phyloP scores from a whole-genome alignment of 2,329 filamentous ascomycete species.

The Pseudohalonectria lignicola region DNA sequence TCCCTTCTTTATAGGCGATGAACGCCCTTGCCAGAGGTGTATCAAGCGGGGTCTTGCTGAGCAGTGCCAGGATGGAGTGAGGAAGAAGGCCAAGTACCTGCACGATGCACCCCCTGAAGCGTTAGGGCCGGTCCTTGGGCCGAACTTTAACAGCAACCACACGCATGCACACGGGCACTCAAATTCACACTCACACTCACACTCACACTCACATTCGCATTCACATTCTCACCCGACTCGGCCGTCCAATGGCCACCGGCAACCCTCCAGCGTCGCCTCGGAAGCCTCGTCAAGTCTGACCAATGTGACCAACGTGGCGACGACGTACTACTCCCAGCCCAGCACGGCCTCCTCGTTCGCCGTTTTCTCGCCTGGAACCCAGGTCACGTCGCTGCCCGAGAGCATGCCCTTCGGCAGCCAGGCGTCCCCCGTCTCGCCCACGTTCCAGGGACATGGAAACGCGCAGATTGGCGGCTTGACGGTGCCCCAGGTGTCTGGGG shows the following conservation, averaged over 20 bases:
- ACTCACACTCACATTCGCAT: no score
- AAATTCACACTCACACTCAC: no score
- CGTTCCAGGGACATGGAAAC: slow-evolving; percentile 43
- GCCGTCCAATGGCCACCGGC: slow-evolving; percentile 33
- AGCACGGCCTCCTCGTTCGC: slow-evolving; percentile 34
- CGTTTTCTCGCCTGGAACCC: slow-evolving; percentile 37
- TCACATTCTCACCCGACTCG: slow-evolving; percentile 27
- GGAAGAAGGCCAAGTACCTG: slow-evolving; percentile 98
- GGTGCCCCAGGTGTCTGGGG: slow-evolving; percentile 37
- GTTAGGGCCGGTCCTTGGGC: slow-evolving; percentile 72
- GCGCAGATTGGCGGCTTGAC: slow-evolving; percentile 34
- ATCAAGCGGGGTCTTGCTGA: slow-evolving; percentile 89
- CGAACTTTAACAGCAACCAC: slow-evolving; percentile 59
- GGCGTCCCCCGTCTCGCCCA: slow-evolving; percentile 64
- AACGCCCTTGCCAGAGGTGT: slow-evolving; percentile 86
- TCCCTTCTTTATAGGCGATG: no score
- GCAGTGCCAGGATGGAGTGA: slow-evolving; percentile 87
- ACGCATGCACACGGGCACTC: no score
- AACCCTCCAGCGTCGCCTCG: slow-evolving; percentile 33
- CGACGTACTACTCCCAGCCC: slow-evolving; percentile 36
- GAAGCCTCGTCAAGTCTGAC: slow-evolving; percentile 30
- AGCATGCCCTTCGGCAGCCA: slow-evolving; percentile 43
- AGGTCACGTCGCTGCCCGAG: slow-evolving; percentile 34
- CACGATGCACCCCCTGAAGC: slow-evolving; percentile 90
- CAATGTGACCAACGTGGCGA: slow-evolving; percentile 27